Evolutionary conservation across 2,329 filamentous ascomycete genomes (phyloP).

Genomic region (Dothiorella sarmentorum): DNA sequence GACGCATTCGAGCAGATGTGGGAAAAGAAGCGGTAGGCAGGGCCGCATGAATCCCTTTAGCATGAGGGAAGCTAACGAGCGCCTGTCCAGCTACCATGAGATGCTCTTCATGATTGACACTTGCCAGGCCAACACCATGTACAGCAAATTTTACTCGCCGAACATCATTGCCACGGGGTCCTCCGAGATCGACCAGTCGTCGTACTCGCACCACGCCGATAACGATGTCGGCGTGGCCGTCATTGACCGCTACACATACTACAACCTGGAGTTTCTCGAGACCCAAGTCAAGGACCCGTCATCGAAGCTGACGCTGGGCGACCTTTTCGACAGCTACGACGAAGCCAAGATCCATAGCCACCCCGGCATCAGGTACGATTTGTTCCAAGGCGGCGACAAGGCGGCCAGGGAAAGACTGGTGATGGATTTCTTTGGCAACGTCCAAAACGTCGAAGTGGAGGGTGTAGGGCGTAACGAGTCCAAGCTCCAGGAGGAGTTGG

Average conservation of each 20-base stretch:
- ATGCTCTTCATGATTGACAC: slow-evolving; percentile 99
- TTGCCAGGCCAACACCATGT: slow-evolving; percentile 99
- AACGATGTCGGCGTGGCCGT: slow-evolving; percentile 97
- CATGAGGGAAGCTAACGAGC: background rate
- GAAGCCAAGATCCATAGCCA: slow-evolving; percentile 91
- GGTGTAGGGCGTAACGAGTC: slow-evolving; percentile 45
- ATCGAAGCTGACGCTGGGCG: slow-evolving; percentile 85
- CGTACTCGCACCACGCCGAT: slow-evolving; percentile 96
- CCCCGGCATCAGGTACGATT: slow-evolving; percentile 87
- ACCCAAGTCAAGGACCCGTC: slow-evolving; percentile 80
- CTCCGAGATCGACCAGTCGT: slow-evolving; percentile 90
- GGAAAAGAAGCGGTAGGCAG: slow-evolving; percentile 86
- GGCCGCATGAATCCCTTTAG: background rate
- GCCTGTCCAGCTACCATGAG: slow-evolving; percentile 72
- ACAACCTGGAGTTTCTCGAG: slow-evolving; percentile 95
- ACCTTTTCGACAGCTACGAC: slow-evolving; percentile 95
- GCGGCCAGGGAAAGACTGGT: slow-evolving; percentile 75
- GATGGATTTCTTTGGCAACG: slow-evolving; percentile 97
- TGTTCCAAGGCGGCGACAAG: slow-evolving; percentile 82
- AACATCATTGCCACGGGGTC: slow-evolving; percentile 99
- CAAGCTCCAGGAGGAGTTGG: slow-evolving; percentile 64
- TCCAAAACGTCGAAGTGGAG: slow-evolving; percentile 93
- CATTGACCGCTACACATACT: slow-evolving; percentile 98
- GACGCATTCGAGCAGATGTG: slow-evolving; percentile 99
- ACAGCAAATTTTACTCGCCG: slow-evolving; percentile 94